Percentiles rank a stretch among this genome's conserved stretches.
phyloP scores from a whole-genome alignment of 78 protist species.

The Chrysochromulina parva region DNA sequence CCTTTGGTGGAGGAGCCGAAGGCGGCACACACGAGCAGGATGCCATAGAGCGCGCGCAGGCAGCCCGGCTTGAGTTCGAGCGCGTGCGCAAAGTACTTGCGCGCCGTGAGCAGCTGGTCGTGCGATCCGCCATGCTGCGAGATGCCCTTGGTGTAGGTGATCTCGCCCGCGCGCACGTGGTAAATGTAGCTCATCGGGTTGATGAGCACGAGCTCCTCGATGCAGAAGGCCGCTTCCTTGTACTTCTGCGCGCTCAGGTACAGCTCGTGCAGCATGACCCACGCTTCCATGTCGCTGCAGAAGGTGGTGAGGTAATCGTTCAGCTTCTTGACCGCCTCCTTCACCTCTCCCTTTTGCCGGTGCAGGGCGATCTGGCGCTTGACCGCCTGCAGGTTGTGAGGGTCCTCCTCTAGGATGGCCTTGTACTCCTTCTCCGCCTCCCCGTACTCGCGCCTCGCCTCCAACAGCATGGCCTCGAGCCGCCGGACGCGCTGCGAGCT shows the following conservation, averaged over 20 bases:
- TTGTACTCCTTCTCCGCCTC: not conserved
- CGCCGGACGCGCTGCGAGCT: slow-evolving; percentile 10
- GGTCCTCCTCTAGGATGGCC: not conserved
- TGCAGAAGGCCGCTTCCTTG: not conserved
- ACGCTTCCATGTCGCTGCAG: not conserved
- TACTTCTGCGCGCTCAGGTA: not conserved
- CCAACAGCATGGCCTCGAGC: slow-evolving; percentile 22
- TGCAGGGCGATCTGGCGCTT: slow-evolving; percentile 9
- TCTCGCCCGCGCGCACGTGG: no score
- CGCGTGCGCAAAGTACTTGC: slow-evolving; percentile 4
- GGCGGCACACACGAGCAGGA: not conserved
- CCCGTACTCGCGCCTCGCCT: slow-evolving; percentile 15
- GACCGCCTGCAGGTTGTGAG: not conserved
- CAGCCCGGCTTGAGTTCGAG: not conserved
- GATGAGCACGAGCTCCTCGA: slow-evolving; percentile 29
- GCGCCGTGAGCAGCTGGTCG: not conserved
- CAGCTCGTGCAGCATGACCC: not conserved
- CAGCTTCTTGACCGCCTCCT: not conserved
- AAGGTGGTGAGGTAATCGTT: not conserved
- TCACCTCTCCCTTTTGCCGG: not conserved
- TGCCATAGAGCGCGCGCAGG: slow-evolving; percentile 1
- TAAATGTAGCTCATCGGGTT: slow-evolving; percentile 32
- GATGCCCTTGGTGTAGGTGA: not conserved
- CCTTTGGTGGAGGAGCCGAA: not conserved
- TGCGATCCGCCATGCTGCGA: not conserved